Conservation (phyloP, 1,139 yeast species). For the Candida tunisiensis region DNA sequence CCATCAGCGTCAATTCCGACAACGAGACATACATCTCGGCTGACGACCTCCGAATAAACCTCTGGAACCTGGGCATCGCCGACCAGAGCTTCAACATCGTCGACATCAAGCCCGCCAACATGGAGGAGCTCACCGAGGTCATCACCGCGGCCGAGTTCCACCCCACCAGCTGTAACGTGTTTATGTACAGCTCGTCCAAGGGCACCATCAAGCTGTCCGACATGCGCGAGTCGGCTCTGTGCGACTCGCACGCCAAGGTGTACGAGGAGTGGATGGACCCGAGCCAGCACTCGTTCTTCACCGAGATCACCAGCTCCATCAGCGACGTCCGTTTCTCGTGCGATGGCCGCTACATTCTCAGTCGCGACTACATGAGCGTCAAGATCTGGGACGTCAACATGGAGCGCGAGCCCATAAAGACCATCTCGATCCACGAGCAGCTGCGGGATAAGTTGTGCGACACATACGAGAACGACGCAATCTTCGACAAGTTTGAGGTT, state of each 20-base stretch:
- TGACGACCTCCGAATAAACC: constrained; percentile 87
- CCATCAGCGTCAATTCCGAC: constrained; percentile 87
- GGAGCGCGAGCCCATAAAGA: constrained; percentile 90
- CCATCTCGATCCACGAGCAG: constrained; percentile 92
- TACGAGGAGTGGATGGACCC: constrained; percentile 93
- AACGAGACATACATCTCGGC: constrained; percentile 90
- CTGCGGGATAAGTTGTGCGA: constrained; percentile 88
- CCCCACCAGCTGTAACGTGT: constrained; percentile 80
- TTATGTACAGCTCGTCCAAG: constrained; percentile 93
- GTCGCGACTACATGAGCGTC: constrained; percentile 94
- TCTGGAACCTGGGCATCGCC: constrained; percentile 91
- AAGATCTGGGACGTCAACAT: constrained; percentile 97
- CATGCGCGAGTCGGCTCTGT: constrained; percentile 90
- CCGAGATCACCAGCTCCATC: constrained; percentile 91
- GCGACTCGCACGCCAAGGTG: constrained; percentile 76
- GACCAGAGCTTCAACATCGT: constrained; percentile 93
- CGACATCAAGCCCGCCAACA: constrained; percentile 93
- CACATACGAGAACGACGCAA: constrained; percentile 96
- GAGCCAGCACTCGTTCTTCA: constrained; percentile 83
- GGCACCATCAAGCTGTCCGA: constrained; percentile 94
- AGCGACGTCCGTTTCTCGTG: constrained; percentile 86
- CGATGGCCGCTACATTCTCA: constrained; percentile 87
- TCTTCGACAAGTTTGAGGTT: constrained; percentile 95
- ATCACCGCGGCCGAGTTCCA: constrained; percentile 98
- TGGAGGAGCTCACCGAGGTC: constrained; percentile 98